These are phyloP conservation scores for Phanerodontia chrysosporium DNA, from an alignment of 768 basidiomycete species.

Conservation along the genomic window DNA sequence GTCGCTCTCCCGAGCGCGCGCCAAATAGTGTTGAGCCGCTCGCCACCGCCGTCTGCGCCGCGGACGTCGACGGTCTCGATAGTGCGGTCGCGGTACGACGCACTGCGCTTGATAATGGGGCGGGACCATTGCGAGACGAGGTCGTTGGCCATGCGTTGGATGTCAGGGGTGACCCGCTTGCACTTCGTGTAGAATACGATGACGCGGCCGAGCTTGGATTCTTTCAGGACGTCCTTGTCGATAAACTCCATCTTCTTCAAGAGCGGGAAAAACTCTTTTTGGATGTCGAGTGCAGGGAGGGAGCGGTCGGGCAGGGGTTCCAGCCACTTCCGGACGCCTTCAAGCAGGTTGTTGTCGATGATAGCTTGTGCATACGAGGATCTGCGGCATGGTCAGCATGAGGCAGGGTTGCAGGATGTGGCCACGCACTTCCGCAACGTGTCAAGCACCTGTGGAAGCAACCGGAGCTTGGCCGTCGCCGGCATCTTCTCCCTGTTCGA, in stretches of 20 bases:
- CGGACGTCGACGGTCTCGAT: constrained; percentile 53
- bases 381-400: constrained; percentile 35
- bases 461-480: constrained; percentile 76
- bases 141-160: constrained; percentile 76
- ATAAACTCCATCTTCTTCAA: constrained; percentile 90
- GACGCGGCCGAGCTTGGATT: constrained; percentile 84
- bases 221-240: constrained; percentile 85
- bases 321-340: constrained; percentile 86
- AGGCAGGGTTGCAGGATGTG: background rate
- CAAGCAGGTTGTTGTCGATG: constrained; percentile 90
- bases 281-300: constrained; percentile 93
- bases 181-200: constrained; percentile 95
- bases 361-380: constrained; percentile 86
- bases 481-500: constrained; percentile 78
- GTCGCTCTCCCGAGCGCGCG: constrained; percentile 62
- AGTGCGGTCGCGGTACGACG: constrained; percentile 72
- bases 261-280: constrained; percentile 82
- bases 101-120: constrained; percentile 86
- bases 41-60: constrained; percentile 36
- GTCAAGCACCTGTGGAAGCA: constrained; percentile 89
- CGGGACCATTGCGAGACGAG: constrained; percentile 86
- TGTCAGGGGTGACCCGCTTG: constrained; percentile 80
- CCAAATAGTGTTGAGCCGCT: constrained; percentile 67
- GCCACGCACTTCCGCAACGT: constrained; percentile 81
- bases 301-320: constrained; percentile 93